Conservation (phyloP, 345 rosid genomes). For the Brassica nigra region DNA sequence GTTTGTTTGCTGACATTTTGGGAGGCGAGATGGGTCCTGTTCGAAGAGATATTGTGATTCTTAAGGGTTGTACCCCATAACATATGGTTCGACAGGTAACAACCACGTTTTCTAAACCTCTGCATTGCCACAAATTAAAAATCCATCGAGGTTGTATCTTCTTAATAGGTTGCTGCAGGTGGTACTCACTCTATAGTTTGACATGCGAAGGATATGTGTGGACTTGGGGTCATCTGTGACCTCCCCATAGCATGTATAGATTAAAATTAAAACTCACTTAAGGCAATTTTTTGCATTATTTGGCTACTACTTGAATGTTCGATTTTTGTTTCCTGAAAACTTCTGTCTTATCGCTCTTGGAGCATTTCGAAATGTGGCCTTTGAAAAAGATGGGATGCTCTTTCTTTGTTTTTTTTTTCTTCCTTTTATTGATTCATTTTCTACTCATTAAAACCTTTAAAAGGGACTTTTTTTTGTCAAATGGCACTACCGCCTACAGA, state of each 20-base stretch:
- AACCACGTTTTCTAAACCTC: not conserved
- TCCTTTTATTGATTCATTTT: not conserved
- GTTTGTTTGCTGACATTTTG: too few species aligned
- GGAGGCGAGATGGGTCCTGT: constrained; percentile 72
- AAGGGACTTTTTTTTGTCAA: not conserved
- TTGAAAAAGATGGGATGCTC: constrained; percentile 80
- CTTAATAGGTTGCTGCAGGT: constrained; percentile 84
- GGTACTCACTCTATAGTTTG: constrained; percentile 96
- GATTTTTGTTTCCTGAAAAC: constrained; percentile 1
- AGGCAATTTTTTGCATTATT: not conserved
- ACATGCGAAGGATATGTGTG: constrained; percentile 89
- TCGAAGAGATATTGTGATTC: constrained; percentile 84
- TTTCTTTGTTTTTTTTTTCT: constrained; percentile 54
- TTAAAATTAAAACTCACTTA: not conserved
- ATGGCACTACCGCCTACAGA: too few species aligned
- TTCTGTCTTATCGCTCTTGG: too few species aligned
- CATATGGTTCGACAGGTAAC: constrained; percentile 80
- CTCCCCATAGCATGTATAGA: constrained; percentile 94
- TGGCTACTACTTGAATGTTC: not conserved
- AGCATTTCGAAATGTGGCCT: constrained; percentile 53
- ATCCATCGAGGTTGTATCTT: not conserved
- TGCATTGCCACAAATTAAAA: not conserved
- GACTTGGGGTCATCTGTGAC: constrained; percentile 99
- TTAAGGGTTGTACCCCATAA: constrained; percentile 83
- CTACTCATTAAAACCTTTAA: too few species aligned